Conservation (phyloP, 1,284 basidiomycete species). For the Gymnopus androsaceus region DNA sequence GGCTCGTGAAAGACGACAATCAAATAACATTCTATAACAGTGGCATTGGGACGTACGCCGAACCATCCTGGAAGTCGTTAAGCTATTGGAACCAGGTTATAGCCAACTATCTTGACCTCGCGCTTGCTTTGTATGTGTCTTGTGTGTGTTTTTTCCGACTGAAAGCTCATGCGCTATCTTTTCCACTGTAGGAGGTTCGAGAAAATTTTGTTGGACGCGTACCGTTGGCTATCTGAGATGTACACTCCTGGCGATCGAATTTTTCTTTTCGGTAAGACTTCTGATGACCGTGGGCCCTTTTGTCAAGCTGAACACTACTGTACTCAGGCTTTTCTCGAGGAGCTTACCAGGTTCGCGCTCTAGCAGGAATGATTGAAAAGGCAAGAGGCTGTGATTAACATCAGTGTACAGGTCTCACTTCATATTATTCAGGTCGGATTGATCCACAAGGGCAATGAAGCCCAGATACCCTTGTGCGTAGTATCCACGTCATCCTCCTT, state of each 20-base stretch:
- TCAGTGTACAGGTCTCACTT: background rate
- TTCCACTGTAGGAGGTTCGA: no score
- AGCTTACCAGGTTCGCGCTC: constrained; percentile 34
- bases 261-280: no score
- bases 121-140: background rate
- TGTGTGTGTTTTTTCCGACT: background rate
- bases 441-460: no score
- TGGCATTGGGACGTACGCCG: constrained; percentile 39
- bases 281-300: no score
- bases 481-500: no score
- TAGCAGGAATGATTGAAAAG: constrained; percentile 34
- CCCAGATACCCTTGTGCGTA: no score
- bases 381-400: constrained; percentile 15
- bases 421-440: no score
- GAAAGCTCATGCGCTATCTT: background rate
- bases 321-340: constrained; percentile 41
- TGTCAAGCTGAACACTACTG: constrained; percentile 20
- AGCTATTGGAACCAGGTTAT: background rate
- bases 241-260: constrained; percentile 37
- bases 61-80: no score
- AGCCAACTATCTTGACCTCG: background rate
- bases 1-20: constrained; percentile 18
- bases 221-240: constrained; percentile 31
- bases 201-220: background rate
- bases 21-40: constrained; percentile 37